These are phyloP conservation scores for Colletotrichum sp. DNA, from an alignment of 2,329 filamentous ascomycete genomes.

Conservation along the genomic window DNA sequence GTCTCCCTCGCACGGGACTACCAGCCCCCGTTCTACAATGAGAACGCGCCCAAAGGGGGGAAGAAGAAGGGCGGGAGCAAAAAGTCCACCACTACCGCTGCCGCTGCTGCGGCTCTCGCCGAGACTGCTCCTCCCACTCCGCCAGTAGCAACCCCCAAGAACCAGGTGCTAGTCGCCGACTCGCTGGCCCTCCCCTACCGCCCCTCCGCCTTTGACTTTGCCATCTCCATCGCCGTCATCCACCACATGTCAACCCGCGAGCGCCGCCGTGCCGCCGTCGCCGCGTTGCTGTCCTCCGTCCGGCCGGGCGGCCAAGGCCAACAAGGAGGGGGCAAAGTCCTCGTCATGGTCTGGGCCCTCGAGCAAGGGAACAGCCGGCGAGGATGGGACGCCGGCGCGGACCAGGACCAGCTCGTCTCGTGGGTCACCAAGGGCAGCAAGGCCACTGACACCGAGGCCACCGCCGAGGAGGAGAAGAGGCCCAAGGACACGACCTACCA, in stretches of 20 bases:
- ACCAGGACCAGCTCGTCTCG: constrained; percentile 93
- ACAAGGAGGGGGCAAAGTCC: constrained; percentile 60
- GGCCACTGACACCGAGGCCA: constrained; percentile 24
- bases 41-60: neutral
- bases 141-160: neutral
- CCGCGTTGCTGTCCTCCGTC: constrained; percentile 72
- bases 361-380: constrained; percentile 87
- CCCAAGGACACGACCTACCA: constrained; percentile 64
- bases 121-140: neutral
- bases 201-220: constrained; percentile 70
- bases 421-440: constrained; percentile 73
- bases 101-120: neutral
- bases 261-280: constrained; percentile 76
- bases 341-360: constrained; percentile 94
- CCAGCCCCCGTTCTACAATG: constrained; percentile 15
- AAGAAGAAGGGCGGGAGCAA: constrained; percentile 20
- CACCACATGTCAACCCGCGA: constrained; percentile 87
- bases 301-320: constrained; percentile 44
- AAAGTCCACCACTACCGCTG: neutral
- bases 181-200: constrained; percentile 84
- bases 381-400: constrained; percentile 83
- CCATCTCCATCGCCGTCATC: constrained; percentile 90
- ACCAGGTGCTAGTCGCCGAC: constrained; percentile 78
- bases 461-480: neutral
- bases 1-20: constrained; percentile 50